Percentiles rank a stretch among this genome's conserved stretches.
phyloP scores from a whole-genome alignment of 192 early-diverging fungal species.

The Mortierella claussenii region DNA sequence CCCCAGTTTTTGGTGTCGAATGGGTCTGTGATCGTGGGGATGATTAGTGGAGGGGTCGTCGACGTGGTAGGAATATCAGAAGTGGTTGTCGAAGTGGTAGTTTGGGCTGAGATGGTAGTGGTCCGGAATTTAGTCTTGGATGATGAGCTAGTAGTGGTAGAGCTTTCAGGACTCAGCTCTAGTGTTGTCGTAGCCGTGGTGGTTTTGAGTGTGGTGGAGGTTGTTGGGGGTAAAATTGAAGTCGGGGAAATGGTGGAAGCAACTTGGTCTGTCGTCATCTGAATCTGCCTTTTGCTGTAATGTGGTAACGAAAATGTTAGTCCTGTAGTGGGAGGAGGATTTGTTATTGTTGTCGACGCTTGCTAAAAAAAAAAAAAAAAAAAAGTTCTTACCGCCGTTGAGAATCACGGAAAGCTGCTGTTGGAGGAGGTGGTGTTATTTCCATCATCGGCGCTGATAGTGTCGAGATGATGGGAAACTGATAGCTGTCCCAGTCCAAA shows the following conservation, averaged over 20 bases:
- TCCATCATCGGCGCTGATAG: background rate
- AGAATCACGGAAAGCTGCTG: too few species aligned
- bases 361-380: too few species aligned
- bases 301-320: too few species aligned
- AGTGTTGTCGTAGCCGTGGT: background rate
- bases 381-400: too few species aligned
- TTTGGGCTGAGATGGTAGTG: background rate
- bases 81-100: background rate
- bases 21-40: conserved; percentile 26
- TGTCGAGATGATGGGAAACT: background rate
- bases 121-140: background rate
- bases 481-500: background rate
- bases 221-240: background rate
- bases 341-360: too few species aligned
- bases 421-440: background rate
- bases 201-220: background rate
- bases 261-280: too few species aligned
- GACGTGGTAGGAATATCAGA: conserved; percentile 3
- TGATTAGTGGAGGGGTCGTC: background rate
- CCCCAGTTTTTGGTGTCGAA: conserved; percentile 9
- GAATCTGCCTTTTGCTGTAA: too few species aligned
- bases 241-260: too few species aligned
- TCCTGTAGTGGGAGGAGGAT: too few species aligned
- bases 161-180: background rate
- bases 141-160: background rate